phyloP scores from a whole-genome alignment of 768 basidiomycete genomes.

The Pulveroboletus sp. region DNA sequence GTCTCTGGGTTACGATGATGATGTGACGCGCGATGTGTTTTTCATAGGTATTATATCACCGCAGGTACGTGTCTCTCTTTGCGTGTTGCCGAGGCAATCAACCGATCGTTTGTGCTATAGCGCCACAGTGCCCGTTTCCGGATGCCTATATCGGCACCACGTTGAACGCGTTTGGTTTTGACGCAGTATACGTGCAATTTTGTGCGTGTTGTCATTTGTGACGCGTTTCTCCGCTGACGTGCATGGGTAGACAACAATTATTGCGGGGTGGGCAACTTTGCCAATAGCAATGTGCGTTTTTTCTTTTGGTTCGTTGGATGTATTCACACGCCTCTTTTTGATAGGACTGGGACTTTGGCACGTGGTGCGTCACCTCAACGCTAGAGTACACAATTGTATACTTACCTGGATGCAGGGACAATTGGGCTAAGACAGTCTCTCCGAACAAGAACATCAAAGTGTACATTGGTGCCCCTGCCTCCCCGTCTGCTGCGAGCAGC shows the following conservation, averaged over 20 bases:
- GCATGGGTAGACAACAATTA: constrained; percentile 42
- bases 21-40: no score
- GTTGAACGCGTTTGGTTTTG: constrained; percentile 42
- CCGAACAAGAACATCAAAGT: constrained; percentile 47
- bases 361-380: constrained; percentile 30
- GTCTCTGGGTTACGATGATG: constrained; percentile 1
- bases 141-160: constrained; percentile 44
- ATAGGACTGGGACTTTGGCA: constrained; percentile 46
- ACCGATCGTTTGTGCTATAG: constrained; percentile 2
- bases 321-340: background rate
- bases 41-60: constrained; percentile 42
- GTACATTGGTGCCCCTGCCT: constrained; percentile 47
- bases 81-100: no score
- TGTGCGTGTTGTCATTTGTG: constrained; percentile 22
- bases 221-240: constrained; percentile 1
- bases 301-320: background rate
- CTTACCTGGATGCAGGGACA: no score
- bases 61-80: constrained; percentile 28
- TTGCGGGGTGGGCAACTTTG: constrained; percentile 41
- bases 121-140: constrained; percentile 47
- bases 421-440: constrained; percentile 43
- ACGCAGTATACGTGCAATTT: constrained; percentile 53
- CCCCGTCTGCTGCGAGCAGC: constrained; percentile 36
- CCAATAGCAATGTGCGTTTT: constrained; percentile 36
- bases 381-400: no score